Evolutionary conservation across 2,329 filamentous ascomycete species (phyloP), one percentile per base, ranked within the genome.

Genomic region (Aplosporella prunicola): DNA sequence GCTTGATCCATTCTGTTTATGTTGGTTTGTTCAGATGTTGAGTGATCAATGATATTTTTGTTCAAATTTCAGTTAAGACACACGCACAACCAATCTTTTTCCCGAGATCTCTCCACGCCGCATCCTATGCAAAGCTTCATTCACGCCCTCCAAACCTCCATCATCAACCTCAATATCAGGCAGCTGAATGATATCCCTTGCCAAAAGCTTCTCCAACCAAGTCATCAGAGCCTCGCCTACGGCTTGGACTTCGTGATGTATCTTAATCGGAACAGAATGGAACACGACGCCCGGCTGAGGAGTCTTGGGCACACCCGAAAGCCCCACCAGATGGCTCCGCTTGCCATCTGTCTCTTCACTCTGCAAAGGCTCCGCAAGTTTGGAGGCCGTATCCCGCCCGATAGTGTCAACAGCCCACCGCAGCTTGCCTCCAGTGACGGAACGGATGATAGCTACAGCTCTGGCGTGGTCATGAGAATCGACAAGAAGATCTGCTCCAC

Each of bases 231-330:
- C 66, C 44, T 77, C 71, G 0, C 82, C 82, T 0, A 86, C 64
- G 2, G 66, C 64, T 0, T 75, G 71, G 0, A 78, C 68, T 41
- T 80, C 76, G 50, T 88, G 82, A 50, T 84, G 87, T 4, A 84
- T 50, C 56, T 87, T 87, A 43, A 88, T 82, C 0, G 82, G 82
- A 0, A 87, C 77, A 0, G 67, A 74, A 49, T 85, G 80, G 40
- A 76, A 69, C 5, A 63, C 53, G 0, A 76, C 63, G 0, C 67
- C 67, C 0, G 62, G 58, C 0, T 57, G 55, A 2, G 58, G 56
- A 4, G 60, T 61, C 50, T 82, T 83, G 0, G 82, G 82, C 3
- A 84, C 46, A 0, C 80, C 81, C 0, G 75, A 76, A 29, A 87
- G 48, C 0, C 81, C 80, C 0, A 86, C 68, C 0, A 87, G 61